Evolutionary conservation across 176 grass and related monocot genomes (phyloP).

Genomic region (Triticum timopheevii): DNA sequence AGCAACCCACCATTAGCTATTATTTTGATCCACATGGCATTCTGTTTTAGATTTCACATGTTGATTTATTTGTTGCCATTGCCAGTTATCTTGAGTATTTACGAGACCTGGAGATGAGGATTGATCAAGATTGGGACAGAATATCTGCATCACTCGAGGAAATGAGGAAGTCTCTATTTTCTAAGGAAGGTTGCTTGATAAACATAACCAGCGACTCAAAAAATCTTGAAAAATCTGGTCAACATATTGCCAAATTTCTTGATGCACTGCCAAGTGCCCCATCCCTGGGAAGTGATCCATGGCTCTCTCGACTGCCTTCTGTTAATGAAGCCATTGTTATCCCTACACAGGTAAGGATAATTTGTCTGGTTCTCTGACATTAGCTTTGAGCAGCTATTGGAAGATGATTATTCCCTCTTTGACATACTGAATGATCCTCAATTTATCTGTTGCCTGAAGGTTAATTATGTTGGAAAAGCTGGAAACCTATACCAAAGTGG

Average conservation of each 20-base stretch:
- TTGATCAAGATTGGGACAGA: conserved; percentile 96
- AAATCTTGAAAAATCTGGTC: conserved; percentile 79
- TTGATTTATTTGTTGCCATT: conserved; percentile 40
- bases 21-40: not conserved
- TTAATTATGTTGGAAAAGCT: conserved; percentile 99
- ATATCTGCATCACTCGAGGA: conserved; percentile 89
- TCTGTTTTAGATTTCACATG: conserved; percentile 4
- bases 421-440: conserved; percentile 3
- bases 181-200: conserved; percentile 74
- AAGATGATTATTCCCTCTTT: conserved; percentile 2
- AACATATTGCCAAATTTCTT: conserved; percentile 79
- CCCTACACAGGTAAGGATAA: conserved; percentile 75
- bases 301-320: conserved; percentile 64
- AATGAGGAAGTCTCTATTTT: conserved; percentile 78
- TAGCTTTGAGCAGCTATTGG: conserved; percentile 3
- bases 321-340: conserved; percentile 95
- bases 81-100: conserved; percentile 92
- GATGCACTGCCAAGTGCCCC: conserved; percentile 69
- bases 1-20: not conserved
- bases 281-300: conserved; percentile 56
- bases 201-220: conserved; percentile 83
- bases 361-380: conserved; percentile 18
- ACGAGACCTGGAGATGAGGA: conserved; percentile 76
- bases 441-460: conserved; percentile 54
- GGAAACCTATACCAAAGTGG: conserved; percentile 88